These are phyloP conservation scores for Phytopythium mirpurense DNA, from an alignment of 352 stramenopile genomes.

Conservation along the genomic window DNA sequence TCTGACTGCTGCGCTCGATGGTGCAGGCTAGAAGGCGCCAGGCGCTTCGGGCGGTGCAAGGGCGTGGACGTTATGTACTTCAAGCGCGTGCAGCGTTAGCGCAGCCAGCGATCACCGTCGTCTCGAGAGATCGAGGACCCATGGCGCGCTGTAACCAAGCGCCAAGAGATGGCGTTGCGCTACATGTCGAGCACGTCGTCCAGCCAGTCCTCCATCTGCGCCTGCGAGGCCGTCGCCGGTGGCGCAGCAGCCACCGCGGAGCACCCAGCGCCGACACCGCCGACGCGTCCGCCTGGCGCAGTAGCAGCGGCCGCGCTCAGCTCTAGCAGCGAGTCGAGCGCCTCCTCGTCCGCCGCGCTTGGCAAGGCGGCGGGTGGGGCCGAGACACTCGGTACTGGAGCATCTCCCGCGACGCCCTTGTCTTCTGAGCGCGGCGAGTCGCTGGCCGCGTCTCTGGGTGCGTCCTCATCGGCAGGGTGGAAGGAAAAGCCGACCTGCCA, in stretches of 20 bases:
- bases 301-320: slow-evolving; percentile 19
- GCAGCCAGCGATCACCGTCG: no score
- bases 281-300: slow-evolving; percentile 6
- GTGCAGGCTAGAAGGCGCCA: slow-evolving; percentile 63
- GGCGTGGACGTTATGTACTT: slow-evolving; percentile 86
- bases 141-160: no score
- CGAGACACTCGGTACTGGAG: not conserved
- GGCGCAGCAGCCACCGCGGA: no score
- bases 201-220: slow-evolving; percentile 68
- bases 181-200: slow-evolving; percentile 60
- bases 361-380: not conserved
- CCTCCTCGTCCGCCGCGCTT: slow-evolving; percentile 14
- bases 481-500: slow-evolving; percentile 37
- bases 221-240: not conserved
- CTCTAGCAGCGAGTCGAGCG: slow-evolving; percentile 40
- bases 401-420: not conserved
- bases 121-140: no score
- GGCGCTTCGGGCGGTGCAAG: slow-evolving; percentile 68
- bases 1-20: no score
- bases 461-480: not conserved
- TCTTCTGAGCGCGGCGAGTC: not conserved
- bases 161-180: slow-evolving; percentile 8
- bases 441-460: not conserved
- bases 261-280: not conserved
- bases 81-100: slow-evolving; percentile 15